Conservation (phyloP, 1,139 yeast species). For the Geotrichum siamense region DNA sequence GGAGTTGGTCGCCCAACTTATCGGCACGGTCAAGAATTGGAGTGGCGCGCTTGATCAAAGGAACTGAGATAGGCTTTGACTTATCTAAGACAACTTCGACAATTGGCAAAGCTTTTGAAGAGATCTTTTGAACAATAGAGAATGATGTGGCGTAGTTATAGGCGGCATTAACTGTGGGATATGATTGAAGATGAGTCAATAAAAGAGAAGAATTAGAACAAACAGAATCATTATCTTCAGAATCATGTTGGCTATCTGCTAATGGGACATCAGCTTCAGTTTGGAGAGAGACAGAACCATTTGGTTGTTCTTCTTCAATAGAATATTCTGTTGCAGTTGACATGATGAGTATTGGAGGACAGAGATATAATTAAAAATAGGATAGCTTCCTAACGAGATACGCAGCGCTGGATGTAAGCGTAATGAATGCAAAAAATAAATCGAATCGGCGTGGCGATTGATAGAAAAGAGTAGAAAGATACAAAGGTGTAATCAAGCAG, state of each 20-base stretch:
- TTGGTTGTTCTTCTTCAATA: conserved; percentile 2
- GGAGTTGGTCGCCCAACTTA: conserved; percentile 33
- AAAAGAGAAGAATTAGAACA: conserved; percentile 25
- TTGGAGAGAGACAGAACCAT: conserved; percentile 8
- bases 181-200: conserved; percentile 41
- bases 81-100: conserved; percentile 38
- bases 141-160: conserved; percentile 55
- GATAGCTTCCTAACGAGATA: conserved; percentile 14
- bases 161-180: conserved; percentile 54
- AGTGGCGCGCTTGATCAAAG: conserved; percentile 31
- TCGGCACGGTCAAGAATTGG: conserved; percentile 33
- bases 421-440: background rate
- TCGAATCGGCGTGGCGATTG: background rate
- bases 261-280: background rate
- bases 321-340: conserved; percentile 4
- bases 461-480: no score
- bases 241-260: background rate
- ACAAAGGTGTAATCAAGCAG: no score
- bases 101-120: conserved; percentile 53
- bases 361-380: background rate
- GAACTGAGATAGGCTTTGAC: conserved; percentile 30
- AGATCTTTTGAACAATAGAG: conserved; percentile 51
- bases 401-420: conserved; percentile 13
- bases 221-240: background rate
- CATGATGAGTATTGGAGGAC: background rate